Evolutionary conservation across 2,329 filamentous ascomycete genomes (phyloP).

Genomic region (Aspergillus jensenii): DNA sequence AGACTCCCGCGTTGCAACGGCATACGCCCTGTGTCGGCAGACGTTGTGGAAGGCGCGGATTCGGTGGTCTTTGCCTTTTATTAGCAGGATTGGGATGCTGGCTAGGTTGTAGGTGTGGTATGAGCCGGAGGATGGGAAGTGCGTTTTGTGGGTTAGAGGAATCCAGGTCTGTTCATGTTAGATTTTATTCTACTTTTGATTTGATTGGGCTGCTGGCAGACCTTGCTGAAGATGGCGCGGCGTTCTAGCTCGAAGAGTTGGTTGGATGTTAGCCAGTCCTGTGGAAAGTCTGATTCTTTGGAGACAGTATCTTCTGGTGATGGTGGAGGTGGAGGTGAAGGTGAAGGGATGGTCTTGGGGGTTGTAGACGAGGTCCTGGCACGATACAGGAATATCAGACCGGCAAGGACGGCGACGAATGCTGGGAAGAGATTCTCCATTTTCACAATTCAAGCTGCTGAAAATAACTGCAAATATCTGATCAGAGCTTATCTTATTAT

Average conservation of each 20-base stretch:
- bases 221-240: constrained; percentile 52
- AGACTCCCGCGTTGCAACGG: constrained; percentile 53
- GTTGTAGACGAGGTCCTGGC: not conserved
- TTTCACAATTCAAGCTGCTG: not conserved
- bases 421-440: not conserved
- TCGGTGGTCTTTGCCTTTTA: constrained; percentile 50
- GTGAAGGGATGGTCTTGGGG: not conserved
- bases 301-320: constrained; percentile 21
- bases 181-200: not conserved
- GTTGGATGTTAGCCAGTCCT: constrained; percentile 38
- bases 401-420: constrained; percentile 12
- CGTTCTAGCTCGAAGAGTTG: constrained; percentile 50
- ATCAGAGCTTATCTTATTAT: too few relatives aligned
- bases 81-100: constrained; percentile 58
- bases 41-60: constrained; percentile 64
- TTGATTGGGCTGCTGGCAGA: constrained; percentile 15
- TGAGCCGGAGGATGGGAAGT: constrained; percentile 55
- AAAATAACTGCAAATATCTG: too few relatives aligned
- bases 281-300: constrained; percentile 44
- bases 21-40: constrained; percentile 62
- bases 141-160: constrained; percentile 39
- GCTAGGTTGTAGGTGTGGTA: constrained; percentile 58
- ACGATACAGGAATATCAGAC: constrained; percentile 12
- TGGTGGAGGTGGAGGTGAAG: not conserved
- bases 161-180: constrained; percentile 32